phyloP scores from a whole-genome alignment of 768 basidiomycete genomes.

The Russula griseocarnosa region DNA sequence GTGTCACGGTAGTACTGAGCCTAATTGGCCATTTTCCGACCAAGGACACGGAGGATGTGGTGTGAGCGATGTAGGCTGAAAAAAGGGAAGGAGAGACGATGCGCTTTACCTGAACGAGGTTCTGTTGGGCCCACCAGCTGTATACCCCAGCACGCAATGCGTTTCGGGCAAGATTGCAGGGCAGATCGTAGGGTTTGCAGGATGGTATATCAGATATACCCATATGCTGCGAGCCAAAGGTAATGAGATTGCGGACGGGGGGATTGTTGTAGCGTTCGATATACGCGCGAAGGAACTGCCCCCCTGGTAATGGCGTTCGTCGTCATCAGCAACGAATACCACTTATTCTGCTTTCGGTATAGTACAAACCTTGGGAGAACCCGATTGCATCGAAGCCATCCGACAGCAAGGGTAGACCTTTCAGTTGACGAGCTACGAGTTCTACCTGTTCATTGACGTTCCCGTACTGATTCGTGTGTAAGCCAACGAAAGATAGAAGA shows the following conservation, averaged over 20 bases:
- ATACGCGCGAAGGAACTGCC: conserved; percentile 85
- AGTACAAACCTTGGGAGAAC: conserved; percentile 69
- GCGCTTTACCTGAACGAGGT: conserved; percentile 56
- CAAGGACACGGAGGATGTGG: too few relatives aligned
- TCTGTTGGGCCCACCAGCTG: conserved; percentile 67
- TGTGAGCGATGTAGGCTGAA: not conserved
- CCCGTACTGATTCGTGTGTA: conserved; percentile 57
- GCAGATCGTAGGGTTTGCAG: conserved; percentile 60
- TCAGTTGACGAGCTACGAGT: conserved; percentile 60
- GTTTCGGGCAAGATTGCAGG: conserved; percentile 65
- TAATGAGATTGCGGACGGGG: conserved; percentile 74
- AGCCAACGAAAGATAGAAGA: not conserved
- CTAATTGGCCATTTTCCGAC: conserved; percentile 37
- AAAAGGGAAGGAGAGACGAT: not conserved
- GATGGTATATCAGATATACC: conserved; percentile 72
- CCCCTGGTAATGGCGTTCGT: conserved; percentile 42
- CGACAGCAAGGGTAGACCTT: conserved; percentile 56
- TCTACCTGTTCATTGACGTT: conserved; percentile 69
- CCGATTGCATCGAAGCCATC: conserved; percentile 83
- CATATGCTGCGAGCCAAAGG: conserved; percentile 87
- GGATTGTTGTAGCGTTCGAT: conserved; percentile 72
- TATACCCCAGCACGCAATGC: conserved; percentile 65
- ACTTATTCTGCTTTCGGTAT: not conserved
- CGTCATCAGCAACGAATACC: not conserved
- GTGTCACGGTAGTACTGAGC: conserved; percentile 88